phyloP scores from a whole-genome alignment of 805 yeast species.

The Candida glaebosa region DNA sequence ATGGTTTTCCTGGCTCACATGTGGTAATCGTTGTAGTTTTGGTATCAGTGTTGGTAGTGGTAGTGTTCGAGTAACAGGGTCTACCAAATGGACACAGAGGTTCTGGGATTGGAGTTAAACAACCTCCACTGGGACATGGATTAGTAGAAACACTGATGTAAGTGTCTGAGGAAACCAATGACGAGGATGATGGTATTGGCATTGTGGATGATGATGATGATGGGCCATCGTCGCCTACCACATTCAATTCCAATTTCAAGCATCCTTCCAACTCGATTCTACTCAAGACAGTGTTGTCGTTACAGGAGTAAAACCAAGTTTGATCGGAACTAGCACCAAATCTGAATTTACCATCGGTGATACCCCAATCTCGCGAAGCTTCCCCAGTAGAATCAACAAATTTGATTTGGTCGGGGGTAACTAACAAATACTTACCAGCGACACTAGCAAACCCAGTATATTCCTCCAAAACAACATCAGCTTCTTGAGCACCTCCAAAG shows the following conservation, averaged over 20 bases:
- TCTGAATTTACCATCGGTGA: slow-evolving; percentile 24
- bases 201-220: slow-evolving; percentile 16
- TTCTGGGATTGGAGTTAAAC: slow-evolving; percentile 16
- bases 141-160: slow-evolving; percentile 8
- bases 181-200: neutral
- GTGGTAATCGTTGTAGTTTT: neutral
- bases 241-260: slow-evolving; percentile 2
- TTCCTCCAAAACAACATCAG: slow-evolving; percentile 22
- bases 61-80: slow-evolving; percentile 6
- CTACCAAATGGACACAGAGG: slow-evolving; percentile 18
- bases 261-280: neutral
- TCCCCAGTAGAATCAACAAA: slow-evolving; percentile 11
- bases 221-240: slow-evolving; percentile 3
- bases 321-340: slow-evolving; percentile 12
- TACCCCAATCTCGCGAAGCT: slow-evolving; percentile 26
- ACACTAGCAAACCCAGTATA: slow-evolving; percentile 28
- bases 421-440: slow-evolving; percentile 17
- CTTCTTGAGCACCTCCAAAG: slow-evolving; percentile 14
- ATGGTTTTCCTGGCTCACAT: neutral
- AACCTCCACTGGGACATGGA: slow-evolving; percentile 14
- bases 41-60: neutral
- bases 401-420: slow-evolving; percentile 14
- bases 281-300: neutral
- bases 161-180: slow-evolving; percentile 18
- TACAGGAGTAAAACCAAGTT: slow-evolving; percentile 24